Conservation (phyloP, 1,139 yeast genomes). For the Zygoascus meyerae region DNA sequence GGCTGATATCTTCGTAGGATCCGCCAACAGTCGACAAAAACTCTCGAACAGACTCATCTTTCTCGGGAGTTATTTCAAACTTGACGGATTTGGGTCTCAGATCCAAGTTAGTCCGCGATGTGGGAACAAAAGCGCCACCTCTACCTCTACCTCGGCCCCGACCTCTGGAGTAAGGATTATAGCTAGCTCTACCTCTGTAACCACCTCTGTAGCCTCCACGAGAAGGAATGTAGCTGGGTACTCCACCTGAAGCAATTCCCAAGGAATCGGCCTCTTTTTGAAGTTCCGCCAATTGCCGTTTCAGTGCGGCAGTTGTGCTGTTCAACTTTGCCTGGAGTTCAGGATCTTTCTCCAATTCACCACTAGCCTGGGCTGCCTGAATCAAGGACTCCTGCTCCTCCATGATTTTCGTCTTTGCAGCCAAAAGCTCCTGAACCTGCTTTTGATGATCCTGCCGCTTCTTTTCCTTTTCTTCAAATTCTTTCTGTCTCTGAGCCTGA, state of each 20-base stretch:
- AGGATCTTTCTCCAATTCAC: constrained; percentile 11
- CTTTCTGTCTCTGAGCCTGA: constrained; percentile 40
- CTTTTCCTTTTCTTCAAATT: constrained; percentile 38
- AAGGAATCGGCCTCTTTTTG: constrained; percentile 34
- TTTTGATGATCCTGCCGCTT: constrained; percentile 34
- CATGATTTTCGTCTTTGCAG: constrained; percentile 34
- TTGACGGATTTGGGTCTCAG: constrained; percentile 36
- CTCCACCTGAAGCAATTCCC: constrained; percentile 23
- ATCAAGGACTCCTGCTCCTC: constrained; percentile 30
- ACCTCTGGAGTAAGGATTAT: constrained; percentile 19
- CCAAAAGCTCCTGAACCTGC: constrained; percentile 33
- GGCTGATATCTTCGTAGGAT: constrained; percentile 19
- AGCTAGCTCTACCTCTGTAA: constrained; percentile 18
- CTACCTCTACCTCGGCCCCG: constrained; percentile 22
- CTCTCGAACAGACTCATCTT: constrained; percentile 31
- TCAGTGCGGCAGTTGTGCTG: constrained; percentile 31
- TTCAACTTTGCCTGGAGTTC: constrained; percentile 20
- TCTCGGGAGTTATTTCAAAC: constrained; percentile 31
- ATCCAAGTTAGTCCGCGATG: constrained; percentile 31
- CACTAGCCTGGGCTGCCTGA: constrained; percentile 25
- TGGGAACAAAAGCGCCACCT: constrained; percentile 17
- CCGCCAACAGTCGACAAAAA: constrained; percentile 23
- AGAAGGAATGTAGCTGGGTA: constrained; percentile 9
- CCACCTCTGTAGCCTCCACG: constrained; percentile 23
- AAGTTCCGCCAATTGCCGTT: constrained; percentile 31